A percentile compares a stretch with the other conserved stretches of the same genome.
These are phyloP conservation scores for Pseudonitzschia delicatissima DNA, from an alignment of 108 stramenopile genomes.

Conservation along the genomic window DNA sequence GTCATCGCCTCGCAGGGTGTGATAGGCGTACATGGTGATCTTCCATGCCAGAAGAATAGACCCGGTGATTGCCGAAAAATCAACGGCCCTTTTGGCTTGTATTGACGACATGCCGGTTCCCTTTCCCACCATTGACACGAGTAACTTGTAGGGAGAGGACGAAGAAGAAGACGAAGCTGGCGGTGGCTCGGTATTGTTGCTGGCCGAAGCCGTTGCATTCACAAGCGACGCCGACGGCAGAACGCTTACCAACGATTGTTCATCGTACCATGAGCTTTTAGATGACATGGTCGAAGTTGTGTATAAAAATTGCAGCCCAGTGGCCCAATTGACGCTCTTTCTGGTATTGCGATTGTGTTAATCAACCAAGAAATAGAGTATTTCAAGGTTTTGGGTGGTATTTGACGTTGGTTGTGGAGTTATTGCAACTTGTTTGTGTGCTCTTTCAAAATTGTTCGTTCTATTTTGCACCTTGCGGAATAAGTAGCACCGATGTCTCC, in stretches of 20 bases:
- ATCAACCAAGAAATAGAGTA: too few relatives aligned
- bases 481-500: too few relatives aligned
- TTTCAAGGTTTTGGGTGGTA: too few relatives aligned
- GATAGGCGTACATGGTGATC: neutral
- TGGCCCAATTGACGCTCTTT: too few relatives aligned
- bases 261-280: neutral
- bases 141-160: neutral
- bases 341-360: too few relatives aligned
- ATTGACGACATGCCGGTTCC: neutral
- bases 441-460: too few relatives aligned
- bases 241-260: neutral
- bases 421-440: too few relatives aligned
- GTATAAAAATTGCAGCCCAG: too few relatives aligned
- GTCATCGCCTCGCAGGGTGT: neutral
- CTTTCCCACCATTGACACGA: neutral
- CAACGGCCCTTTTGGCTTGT: slow-evolving; percentile 4
- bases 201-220: neutral
- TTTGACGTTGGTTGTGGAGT: too few relatives aligned
- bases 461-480: too few relatives aligned
- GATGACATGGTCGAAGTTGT: neutral
- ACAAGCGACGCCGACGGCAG: neutral
- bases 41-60: neutral
- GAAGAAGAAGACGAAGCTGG: neutral
- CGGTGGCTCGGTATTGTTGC: neutral
- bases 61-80: neutral